Percentiles rank a stretch among this genome's conserved stretches.
phyloP scores from a whole-genome alignment of 306 rosid genomes.

The Prinsepia uniflora region DNA sequence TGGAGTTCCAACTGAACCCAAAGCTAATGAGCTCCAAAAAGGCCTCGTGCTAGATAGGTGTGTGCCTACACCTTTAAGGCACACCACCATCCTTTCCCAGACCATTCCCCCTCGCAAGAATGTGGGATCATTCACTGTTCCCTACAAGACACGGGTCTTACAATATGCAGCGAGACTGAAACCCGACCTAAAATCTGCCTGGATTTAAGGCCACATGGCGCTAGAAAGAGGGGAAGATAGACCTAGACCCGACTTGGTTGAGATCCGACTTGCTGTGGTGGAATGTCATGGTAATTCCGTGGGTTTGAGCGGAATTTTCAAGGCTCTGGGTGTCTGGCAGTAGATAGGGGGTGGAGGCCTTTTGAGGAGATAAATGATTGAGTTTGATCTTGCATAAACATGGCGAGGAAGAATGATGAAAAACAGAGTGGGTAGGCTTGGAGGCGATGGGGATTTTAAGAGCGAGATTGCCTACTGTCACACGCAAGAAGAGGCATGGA shows the following conservation, averaged over 20 bases:
- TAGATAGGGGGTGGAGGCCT: conserved; percentile 53
- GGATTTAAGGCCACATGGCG: conserved; percentile 36
- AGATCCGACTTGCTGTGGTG: conserved; percentile 59
- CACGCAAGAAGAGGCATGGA: conserved; percentile 71
- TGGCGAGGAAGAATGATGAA: conserved; percentile 68
- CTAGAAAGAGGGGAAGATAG: conserved; percentile 40
- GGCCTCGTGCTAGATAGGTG: no score
- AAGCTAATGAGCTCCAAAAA: no score
- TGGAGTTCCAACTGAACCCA: no score
- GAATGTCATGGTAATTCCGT: conserved; percentile 51
- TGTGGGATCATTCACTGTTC: no score
- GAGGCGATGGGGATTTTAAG: conserved; percentile 72
- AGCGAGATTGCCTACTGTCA: conserved; percentile 64
- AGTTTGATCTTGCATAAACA: conserved; percentile 74
- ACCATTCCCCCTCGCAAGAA: no score
- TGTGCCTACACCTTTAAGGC: no score
- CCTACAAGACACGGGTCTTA: no score
- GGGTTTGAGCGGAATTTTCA: conserved; percentile 26
- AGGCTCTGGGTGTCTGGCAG: conserved; percentile 40
- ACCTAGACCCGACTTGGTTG: conserved; percentile 38
- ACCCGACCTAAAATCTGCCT: conserved; percentile 49
- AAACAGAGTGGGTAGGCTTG: conserved; percentile 60
- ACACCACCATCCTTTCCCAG: no score
- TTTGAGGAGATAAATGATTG: conserved; percentile 51
- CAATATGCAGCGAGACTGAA: conserved; percentile 48